phyloP scores from a whole-genome alignment of 129 eudicot genomes.

The sunflower (Helianthus annuus) region DNA sequence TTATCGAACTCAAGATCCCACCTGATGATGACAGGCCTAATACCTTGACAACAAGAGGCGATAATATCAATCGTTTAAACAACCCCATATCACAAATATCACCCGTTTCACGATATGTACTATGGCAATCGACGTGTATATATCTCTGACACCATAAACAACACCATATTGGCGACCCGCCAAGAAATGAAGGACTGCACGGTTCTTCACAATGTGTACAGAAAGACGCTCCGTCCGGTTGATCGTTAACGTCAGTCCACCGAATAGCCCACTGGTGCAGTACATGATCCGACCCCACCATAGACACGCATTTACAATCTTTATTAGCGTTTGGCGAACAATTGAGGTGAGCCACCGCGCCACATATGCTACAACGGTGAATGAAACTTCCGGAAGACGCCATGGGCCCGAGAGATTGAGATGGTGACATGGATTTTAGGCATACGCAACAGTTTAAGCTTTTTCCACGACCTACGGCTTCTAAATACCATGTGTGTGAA shows the following conservation, averaged over 20 bases:
- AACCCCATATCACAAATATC: conserved; percentile 85
- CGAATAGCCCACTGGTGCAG: conserved; percentile 91
- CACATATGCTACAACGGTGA: conserved; percentile 87
- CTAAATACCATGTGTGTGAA: conserved; percentile 85
- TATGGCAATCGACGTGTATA: conserved; percentile 82
- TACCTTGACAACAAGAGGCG: conserved; percentile 76
- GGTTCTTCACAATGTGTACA: conserved; percentile 90
- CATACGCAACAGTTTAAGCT: conserved; percentile 88
- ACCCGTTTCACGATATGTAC: conserved; percentile 67
- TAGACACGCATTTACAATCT: conserved; percentile 87
- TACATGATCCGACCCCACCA: conserved; percentile 67
- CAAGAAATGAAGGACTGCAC: conserved; percentile 81
- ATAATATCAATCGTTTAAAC: conserved; percentile 64
- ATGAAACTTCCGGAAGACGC: conserved; percentile 45
- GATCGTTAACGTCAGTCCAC: conserved; percentile 74
- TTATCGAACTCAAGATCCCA: conserved; percentile 54
- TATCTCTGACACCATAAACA: conserved; percentile 91
- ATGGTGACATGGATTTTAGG: conserved; percentile 59
- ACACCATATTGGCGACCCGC: conserved; percentile 89
- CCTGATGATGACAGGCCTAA: conserved; percentile 42
- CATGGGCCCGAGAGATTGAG: conserved; percentile 59
- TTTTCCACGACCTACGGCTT: conserved; percentile 74
- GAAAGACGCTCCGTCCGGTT: conserved; percentile 68
- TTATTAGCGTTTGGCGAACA: conserved; percentile 66
- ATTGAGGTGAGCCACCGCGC: conserved; percentile 71